Conservation (phyloP, 495 filamentous ascomycete species). For the Neurospora tetrasperma region DNA sequence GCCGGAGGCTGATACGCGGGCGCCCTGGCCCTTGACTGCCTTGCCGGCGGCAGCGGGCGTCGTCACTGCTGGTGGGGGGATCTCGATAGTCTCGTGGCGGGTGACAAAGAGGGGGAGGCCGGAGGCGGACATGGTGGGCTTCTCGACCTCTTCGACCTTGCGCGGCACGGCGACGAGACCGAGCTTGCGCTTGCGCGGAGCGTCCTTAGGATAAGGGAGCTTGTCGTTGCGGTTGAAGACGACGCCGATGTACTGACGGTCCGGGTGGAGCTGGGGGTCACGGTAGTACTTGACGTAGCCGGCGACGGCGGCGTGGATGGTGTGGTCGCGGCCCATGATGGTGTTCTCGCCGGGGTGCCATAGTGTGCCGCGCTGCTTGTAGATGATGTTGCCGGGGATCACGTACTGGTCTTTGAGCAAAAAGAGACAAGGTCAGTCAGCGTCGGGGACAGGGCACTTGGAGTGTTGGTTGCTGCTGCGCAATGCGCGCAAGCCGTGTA, state of each 20-base stretch:
- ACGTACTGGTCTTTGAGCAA: slow-evolving; percentile 64
- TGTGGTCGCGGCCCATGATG: slow-evolving; percentile 91
- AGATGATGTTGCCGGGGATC: slow-evolving; percentile 92
- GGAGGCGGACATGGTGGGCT: slow-evolving; percentile 25
- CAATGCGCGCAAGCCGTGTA: neutral
- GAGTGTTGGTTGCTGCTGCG: neutral
- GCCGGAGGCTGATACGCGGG: neutral
- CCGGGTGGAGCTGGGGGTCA: slow-evolving; percentile 67
- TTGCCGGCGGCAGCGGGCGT: neutral
- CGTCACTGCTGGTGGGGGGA: neutral
- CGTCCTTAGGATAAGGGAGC: slow-evolving; percentile 65
- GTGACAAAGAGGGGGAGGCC: slow-evolving; percentile 35
- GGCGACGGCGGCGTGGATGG: slow-evolving; percentile 72
- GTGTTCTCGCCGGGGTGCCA: slow-evolving; percentile 95
- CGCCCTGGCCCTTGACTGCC: neutral
- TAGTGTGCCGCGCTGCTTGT: slow-evolving; percentile 84
- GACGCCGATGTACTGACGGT: slow-evolving; percentile 85
- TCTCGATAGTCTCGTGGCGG: slow-evolving; percentile 25
- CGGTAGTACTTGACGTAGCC: slow-evolving; percentile 96
- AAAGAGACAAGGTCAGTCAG: slow-evolving; percentile 1
- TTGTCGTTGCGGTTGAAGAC: slow-evolving; percentile 63
- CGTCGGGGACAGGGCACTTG: neutral
- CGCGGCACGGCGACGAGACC: slow-evolving; percentile 49
- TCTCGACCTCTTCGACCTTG: slow-evolving; percentile 8
- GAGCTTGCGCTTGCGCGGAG: slow-evolving; percentile 56